Conservation (phyloP, 1,139 yeast species). For the Zygosaccharomyces pseudobailii region DNA sequence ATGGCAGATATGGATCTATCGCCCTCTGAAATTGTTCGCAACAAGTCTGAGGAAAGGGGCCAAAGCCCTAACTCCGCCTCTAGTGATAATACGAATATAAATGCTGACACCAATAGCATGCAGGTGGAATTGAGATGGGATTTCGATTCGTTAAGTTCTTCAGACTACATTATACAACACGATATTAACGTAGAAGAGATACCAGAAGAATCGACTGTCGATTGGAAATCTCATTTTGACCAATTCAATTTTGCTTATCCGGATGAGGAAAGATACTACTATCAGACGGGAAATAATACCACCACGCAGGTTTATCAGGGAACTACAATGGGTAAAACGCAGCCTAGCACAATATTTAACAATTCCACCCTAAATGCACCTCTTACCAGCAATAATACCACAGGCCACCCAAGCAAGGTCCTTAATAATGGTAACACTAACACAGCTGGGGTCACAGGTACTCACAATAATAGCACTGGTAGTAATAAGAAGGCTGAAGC, state of each 20-base stretch:
- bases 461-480: conserved; percentile 17
- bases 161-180: conserved; percentile 66
- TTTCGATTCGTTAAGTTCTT: conserved; percentile 70
- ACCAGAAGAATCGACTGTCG: conserved; percentile 27
- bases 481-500: conserved; percentile 29
- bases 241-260: conserved; percentile 37
- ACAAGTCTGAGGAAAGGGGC: conserved; percentile 20
- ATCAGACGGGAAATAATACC: conserved; percentile 27
- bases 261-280: conserved; percentile 34
- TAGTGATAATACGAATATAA: conserved; percentile 6
- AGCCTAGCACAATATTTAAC: conserved; percentile 19
- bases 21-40: conserved; percentile 30
- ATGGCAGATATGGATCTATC: conserved; percentile 32
- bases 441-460: conserved; percentile 23
- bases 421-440: conserved; percentile 28
- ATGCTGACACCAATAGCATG: conserved; percentile 24
- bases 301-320: conserved; percentile 27
- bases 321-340: conserved; percentile 35
- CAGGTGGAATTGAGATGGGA: conserved; percentile 79
- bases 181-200: conserved; percentile 51
- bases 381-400: conserved; percentile 24
- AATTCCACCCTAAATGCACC: conserved; percentile 28
- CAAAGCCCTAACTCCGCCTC: conserved; percentile 14
- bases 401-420: conserved; percentile 20
- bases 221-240: conserved; percentile 36